Evolutionary conservation across 805 yeast species (phyloP).

Genomic region (Candida adriatica): DNA sequence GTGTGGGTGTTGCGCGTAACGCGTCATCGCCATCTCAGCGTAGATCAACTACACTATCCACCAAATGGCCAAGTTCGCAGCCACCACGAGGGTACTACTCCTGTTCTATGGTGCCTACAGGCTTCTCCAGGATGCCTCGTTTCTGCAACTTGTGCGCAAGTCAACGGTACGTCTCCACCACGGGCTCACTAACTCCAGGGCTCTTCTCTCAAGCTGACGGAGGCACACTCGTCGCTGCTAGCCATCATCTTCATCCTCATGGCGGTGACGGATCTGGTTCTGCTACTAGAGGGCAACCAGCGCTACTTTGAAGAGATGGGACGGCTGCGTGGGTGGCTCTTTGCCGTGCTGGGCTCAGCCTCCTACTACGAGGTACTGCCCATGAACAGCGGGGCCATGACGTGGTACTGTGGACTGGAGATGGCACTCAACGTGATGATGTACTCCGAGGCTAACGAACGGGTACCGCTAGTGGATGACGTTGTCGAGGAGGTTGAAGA

Average conservation of each 20-base stretch:
- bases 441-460: constrained; percentile 3
- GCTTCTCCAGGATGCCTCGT: constrained; percentile 4
- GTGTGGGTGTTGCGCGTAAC: too few relatives aligned
- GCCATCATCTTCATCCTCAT: constrained; percentile 1
- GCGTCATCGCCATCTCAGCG: too few relatives aligned
- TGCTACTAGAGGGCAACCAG: constrained; percentile 6
- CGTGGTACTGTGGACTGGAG: constrained; percentile 2
- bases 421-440: constrained; percentile 3
- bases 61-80: constrained; percentile 1
- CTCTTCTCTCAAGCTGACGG: constrained; percentile 1
- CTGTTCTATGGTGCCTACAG: constrained; percentile 3
- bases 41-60: too few relatives aligned
- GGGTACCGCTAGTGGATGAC: too few relatives aligned
- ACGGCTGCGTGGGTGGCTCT: constrained; percentile 1
- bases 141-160: constrained; percentile 1
- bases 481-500: too few relatives aligned
- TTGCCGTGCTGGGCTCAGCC: constrained; percentile 2
- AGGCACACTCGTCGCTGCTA: constrained; percentile 1
- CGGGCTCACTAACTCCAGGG: neutral
- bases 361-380: constrained; percentile 2
- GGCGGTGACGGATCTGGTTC: constrained; percentile 5
- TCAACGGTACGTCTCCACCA: constrained; percentile 4
- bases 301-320: constrained; percentile 5
- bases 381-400: neutral
- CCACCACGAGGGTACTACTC: constrained; percentile 1